These are phyloP conservation scores for Rhodotorula mucilaginosa DNA, from an alignment of 1,284 basidiomycete species.

Conservation along the genomic window DNA sequence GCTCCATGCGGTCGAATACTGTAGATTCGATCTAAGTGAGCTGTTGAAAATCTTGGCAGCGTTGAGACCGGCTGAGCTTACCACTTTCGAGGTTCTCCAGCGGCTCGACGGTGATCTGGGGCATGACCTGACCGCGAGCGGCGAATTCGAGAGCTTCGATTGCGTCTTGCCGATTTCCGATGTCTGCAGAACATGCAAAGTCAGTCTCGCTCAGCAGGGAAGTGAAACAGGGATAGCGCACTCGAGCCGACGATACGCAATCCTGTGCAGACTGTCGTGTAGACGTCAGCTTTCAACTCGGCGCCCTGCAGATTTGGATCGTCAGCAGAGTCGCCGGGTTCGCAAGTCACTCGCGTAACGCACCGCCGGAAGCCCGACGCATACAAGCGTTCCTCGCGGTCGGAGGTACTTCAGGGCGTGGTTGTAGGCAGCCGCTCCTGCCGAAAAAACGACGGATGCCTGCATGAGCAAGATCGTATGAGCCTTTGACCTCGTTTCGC, in stretches of 20 bases:
- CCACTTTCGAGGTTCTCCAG: constrained; percentile 6
- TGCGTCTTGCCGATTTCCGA: constrained; percentile 62
- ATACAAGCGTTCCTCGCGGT: constrained; percentile 36
- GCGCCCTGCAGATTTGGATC: background rate
- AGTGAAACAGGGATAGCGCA: background rate
- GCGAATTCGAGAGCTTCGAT: constrained; percentile 55
- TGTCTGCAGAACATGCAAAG: constrained; percentile 21
- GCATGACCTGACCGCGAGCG: constrained; percentile 44
- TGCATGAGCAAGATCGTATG: background rate
- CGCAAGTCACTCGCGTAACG: background rate
- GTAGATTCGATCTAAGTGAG: constrained; percentile 39
- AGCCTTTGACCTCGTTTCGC: background rate
- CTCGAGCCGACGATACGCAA: constrained; percentile 36
- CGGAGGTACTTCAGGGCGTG: constrained; percentile 35
- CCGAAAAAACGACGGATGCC: constrained; percentile 66
- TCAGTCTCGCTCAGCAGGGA: background rate
- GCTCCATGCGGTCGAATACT: constrained; percentile 60
- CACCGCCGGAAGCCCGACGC: constrained; percentile 34
- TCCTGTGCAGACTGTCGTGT: constrained; percentile 56
- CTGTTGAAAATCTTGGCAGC: background rate
- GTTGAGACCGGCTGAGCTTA: background rate
- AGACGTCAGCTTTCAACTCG: constrained; percentile 20
- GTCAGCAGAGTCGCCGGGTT: background rate
- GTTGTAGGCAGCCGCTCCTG: constrained; percentile 50
- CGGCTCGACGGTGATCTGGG: constrained; percentile 53